These are phyloP conservation scores for Trichopus zeylanicus DNA, from an alignment of 116 monocot genomes.

Conservation along the genomic window DNA sequence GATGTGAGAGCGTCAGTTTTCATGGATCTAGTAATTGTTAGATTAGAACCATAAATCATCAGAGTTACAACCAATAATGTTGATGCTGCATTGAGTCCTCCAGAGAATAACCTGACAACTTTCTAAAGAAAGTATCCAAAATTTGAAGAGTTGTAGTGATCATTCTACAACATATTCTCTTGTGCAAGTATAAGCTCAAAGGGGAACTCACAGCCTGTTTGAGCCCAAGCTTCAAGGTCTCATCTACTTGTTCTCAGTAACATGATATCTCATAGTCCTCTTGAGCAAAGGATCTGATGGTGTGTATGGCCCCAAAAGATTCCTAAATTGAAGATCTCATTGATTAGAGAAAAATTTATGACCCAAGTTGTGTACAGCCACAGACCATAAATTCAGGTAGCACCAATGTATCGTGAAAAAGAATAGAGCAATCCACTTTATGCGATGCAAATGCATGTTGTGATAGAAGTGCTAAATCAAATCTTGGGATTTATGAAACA, in stretches of 20 bases:
- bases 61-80: conserved; percentile 80
- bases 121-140: conserved; percentile 33
- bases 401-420: too few species aligned
- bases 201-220: conserved; percentile 76
- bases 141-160: too few species aligned
- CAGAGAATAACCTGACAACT: conserved; percentile 80
- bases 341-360: too few species aligned
- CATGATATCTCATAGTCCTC: conserved; percentile 79
- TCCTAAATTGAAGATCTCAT: conserved; percentile 39
- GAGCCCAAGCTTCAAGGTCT: conserved; percentile 89
- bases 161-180: too few species aligned
- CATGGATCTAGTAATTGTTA: conserved; percentile 87
- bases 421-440: too few species aligned
- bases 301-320: conserved; percentile 90
- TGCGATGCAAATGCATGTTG: too few species aligned
- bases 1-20: conserved; percentile 85
- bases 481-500: too few species aligned
- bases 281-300: conserved; percentile 93
- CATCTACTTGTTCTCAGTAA: conserved; percentile 83
- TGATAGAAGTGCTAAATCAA: too few species aligned
- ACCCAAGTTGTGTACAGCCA: too few species aligned
- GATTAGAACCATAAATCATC: conserved; percentile 79
- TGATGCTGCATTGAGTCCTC: conserved; percentile 82
- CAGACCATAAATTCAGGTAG: too few species aligned
- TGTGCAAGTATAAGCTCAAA: neutral